Evolutionary conservation across 2,329 filamentous ascomycete species (phyloP).

Genomic region (Fusarium sp.): DNA sequence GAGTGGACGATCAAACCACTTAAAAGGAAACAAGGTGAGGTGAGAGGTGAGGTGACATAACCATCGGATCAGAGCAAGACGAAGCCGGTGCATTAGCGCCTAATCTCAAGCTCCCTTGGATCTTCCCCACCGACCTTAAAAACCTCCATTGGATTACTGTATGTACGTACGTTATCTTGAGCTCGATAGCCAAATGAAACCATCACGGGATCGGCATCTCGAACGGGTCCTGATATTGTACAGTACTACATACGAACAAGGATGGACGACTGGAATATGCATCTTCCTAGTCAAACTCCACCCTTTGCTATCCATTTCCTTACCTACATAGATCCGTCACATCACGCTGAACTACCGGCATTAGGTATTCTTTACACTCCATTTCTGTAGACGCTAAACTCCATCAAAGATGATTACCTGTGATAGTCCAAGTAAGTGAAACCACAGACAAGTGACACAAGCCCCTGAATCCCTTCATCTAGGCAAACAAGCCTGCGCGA

Average conservation of each 20-base stretch:
- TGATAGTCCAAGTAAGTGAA: neutral
- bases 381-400: neutral
- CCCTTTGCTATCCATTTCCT: neutral
- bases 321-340: neutral
- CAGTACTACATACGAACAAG: neutral
- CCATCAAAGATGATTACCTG: neutral
- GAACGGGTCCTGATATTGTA: neutral
- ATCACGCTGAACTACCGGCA: conserved; percentile 30
- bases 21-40: conserved; percentile 31
- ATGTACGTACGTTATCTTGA: neutral
- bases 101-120: conserved; percentile 21
- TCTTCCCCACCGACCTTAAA: conserved; percentile 22
- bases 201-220: conserved; percentile 21
- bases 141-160: neutral
- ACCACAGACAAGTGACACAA: neutral
- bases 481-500: neutral
- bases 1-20: conserved; percentile 22
- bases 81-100: conserved; percentile 45
- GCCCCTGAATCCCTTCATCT: neutral
- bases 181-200: neutral
- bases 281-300: neutral
- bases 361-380: neutral
- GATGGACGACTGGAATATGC: neutral
- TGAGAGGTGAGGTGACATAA: conserved; percentile 21
- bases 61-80: conserved; percentile 31